Conservation (phyloP, 192 early-diverging fungal species). For the Coemansia sp. region DNA sequence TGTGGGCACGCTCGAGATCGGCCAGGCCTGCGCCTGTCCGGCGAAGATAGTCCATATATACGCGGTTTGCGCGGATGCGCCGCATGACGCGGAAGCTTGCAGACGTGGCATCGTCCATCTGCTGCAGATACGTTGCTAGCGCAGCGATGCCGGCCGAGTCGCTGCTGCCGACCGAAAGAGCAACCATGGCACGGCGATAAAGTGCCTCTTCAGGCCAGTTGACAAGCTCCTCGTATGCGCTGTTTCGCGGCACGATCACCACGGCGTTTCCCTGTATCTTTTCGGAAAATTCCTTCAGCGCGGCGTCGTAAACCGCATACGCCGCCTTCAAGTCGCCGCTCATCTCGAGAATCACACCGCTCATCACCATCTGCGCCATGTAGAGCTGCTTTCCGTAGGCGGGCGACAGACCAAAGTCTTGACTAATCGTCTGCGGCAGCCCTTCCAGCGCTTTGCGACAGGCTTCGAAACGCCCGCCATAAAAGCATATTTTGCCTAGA, state of each 20-base stretch:
- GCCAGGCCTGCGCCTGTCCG: constrained; percentile 32
- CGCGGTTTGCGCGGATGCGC: constrained; percentile 55
- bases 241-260: constrained; percentile 47
- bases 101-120: constrained; percentile 48
- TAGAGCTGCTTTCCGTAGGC: constrained; percentile 64
- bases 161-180: constrained; percentile 28
- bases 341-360: constrained; percentile 50
- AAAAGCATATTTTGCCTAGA: constrained; percentile 62
- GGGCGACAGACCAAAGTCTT: constrained; percentile 46
- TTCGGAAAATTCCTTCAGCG: constrained; percentile 31
- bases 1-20: constrained; percentile 58
- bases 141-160: constrained; percentile 5
- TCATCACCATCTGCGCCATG: constrained; percentile 60
- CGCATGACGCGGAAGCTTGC: constrained; percentile 53
- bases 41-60: constrained; percentile 51
- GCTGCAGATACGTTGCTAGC: constrained; percentile 47
- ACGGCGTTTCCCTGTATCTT: constrained; percentile 24
- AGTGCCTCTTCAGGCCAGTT: constrained; percentile 72
- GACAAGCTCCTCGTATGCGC: constrained; percentile 55
- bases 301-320: constrained; percentile 56
- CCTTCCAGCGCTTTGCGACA: constrained; percentile 28
- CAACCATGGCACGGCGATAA: constrained; percentile 62
- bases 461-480: constrained; percentile 52
- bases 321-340: constrained; percentile 46
- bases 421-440: constrained; percentile 36